Percentiles rank a stretch among this genome's conserved stretches.
phyloP scores from a whole-genome alignment of 805 yeast genomes.

The Wickerhamomyces bisporus region DNA sequence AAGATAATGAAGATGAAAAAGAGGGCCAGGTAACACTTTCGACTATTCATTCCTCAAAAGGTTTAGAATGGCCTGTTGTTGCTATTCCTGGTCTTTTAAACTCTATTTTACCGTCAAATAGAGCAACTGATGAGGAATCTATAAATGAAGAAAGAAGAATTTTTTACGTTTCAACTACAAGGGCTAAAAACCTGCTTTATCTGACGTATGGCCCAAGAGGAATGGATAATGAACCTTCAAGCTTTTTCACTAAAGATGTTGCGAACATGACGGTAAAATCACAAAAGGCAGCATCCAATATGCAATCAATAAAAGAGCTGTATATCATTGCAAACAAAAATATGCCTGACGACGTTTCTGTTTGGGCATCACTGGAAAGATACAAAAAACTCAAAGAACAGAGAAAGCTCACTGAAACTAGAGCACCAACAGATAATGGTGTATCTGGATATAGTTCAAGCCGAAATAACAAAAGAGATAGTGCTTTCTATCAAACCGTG shows the following conservation, averaged over 20 bases:
- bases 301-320: neutral
- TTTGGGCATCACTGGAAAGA: too few species aligned
- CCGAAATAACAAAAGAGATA: too few species aligned
- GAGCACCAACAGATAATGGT: too few species aligned
- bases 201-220: slow-evolving; percentile 23
- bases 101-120: slow-evolving; percentile 57
- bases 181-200: slow-evolving; percentile 62
- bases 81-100: slow-evolving; percentile 71
- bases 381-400: too few species aligned
- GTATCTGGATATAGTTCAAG: too few species aligned
- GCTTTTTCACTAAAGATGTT: neutral
- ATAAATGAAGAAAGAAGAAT: slow-evolving; percentile 79
- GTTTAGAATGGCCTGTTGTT: slow-evolving; percentile 93
- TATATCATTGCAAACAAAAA: neutral
- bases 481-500: too few species aligned
- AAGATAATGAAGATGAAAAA: slow-evolving; percentile 16
- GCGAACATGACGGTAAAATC: too few species aligned
- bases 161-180: slow-evolving; percentile 82
- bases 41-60: slow-evolving; percentile 90
- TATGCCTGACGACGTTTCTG: neutral
- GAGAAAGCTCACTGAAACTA: too few species aligned
- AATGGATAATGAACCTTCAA: neutral
- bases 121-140: slow-evolving; percentile 31
- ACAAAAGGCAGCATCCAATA: neutral
- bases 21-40: slow-evolving; percentile 48